These are phyloP conservation scores for Pseudogymnoascus sp. DNA, from an alignment of 2,329 filamentous ascomycete genomes.

Conservation along the genomic window DNA sequence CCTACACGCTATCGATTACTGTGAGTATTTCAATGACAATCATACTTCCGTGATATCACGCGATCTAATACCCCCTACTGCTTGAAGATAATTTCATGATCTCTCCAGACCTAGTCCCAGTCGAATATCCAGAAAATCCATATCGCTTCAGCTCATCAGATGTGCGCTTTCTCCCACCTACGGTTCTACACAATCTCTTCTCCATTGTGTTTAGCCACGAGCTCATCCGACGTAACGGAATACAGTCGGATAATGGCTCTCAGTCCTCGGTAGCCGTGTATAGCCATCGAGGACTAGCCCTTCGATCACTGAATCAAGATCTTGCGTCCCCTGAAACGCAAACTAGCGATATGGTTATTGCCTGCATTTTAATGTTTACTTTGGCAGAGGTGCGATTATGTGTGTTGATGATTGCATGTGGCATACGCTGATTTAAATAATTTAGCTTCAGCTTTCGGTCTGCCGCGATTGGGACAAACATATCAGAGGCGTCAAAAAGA, in stretches of 20 bases:
- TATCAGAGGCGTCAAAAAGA: neutral
- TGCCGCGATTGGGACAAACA: neutral
- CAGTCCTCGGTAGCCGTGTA: neutral
- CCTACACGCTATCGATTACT: neutral
- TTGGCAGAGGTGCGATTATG: neutral
- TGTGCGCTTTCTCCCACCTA: neutral
- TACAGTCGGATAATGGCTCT: neutral
- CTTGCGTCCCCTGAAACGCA: neutral
- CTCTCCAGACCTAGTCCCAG: neutral
- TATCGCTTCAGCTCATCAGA: neutral
- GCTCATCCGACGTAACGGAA: neutral
- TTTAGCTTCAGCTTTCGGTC: neutral
- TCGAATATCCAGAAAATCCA: neutral
- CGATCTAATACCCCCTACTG: neutral
- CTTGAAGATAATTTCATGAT: neutral
- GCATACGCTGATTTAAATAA: neutral
- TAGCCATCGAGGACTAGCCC: neutral
- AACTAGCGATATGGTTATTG: neutral
- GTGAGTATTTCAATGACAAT: neutral
- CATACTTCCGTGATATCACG: neutral
- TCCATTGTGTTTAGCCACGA: conserved; percentile 3
- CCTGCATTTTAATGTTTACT: conserved; percentile 2
- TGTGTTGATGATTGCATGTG: neutral
- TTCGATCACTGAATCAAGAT: neutral
- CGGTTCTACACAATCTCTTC: neutral